Base-by-base conservation (phyloP, 768 basidiomycete genomes). In the Lactarius evosmus region DNA sequence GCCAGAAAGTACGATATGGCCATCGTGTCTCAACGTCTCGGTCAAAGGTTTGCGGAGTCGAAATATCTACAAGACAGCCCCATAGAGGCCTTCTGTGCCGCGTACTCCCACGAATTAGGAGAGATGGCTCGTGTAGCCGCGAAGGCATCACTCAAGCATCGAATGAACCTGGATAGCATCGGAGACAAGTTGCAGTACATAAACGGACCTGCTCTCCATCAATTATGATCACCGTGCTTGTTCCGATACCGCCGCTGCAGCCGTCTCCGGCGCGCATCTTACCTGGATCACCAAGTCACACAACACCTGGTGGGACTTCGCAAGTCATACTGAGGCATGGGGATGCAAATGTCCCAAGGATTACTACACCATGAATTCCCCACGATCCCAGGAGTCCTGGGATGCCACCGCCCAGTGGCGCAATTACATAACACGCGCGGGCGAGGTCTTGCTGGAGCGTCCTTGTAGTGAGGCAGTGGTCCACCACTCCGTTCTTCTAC, bases 181-280 rank as follows among this genome's bases (percentile, higher is more conserved):
- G 59, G 46, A 16, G 44, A 40, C 27, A 22, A 52, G 22, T 22
- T 65, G n/a, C 16, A 14, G 3, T 22, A 56, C 36, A 40, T 25
- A 25, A 55, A 56, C 2, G 59, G 54, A 25, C 49, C 27, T 14
- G 54, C 57, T 2, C 8, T 63, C 2, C 27, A 63, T 40, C 36
- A 30, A 4, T 40, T 63, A 11, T 57, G 19, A 33, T 16, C 62
- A 63, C 22, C 62, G 60, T 49, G 27, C 53, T 8, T 61, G 60
- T 36, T 61, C 53, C 27, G 19, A 11, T 5, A 53, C 41, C 7
- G 53, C 60, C 6, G 17, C 27, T 6, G 3, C 4, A 7, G 3
- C 19, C 22, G 41, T 60, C 11, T 41, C 51, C 1, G 12, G 5
- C 22, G 1, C 7, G 2, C 2, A 44, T 2, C 22, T 46, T 33